Evolutionary conservation across 2,329 filamentous ascomycete species (phyloP).

Genomic region (Calycina herbarum): DNA sequence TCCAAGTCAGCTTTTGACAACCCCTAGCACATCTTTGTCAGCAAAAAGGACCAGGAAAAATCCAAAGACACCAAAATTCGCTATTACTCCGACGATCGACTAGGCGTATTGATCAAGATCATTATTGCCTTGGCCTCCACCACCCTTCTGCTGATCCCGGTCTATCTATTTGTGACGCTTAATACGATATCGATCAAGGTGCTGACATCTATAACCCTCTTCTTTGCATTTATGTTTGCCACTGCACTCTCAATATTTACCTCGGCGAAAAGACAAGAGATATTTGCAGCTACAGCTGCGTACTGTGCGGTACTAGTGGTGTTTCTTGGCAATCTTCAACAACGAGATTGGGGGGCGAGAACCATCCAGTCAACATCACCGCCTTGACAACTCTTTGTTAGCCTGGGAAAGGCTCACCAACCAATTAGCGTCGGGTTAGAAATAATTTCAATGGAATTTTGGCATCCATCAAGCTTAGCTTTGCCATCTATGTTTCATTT

Average conservation of each 20-base stretch:
- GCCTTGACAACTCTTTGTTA: not conserved
- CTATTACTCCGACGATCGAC: conserved; percentile 12
- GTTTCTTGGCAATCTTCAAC: conserved; percentile 25
- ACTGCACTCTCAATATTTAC: conserved; percentile 26
- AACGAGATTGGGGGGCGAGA: conserved; percentile 3
- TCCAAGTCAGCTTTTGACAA: not conserved
- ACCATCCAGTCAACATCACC: not conserved
- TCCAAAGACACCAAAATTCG: conserved; percentile 9
- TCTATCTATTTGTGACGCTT: conserved; percentile 19
- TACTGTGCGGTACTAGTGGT: conserved; percentile 28
- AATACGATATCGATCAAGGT: not conserved
- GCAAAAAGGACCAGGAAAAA: conserved; percentile 9
- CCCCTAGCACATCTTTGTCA: conserved; percentile 13
- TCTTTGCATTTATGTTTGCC: conserved; percentile 24
- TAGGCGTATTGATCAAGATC: conserved; percentile 13
- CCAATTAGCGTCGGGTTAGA: too few relatives aligned
- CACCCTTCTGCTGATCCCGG: conserved; percentile 27
- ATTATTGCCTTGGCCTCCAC: conserved; percentile 27
- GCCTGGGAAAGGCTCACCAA: not conserved
- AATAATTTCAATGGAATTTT: too few relatives aligned
- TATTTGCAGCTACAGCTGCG: conserved; percentile 32
- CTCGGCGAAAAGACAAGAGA: conserved; percentile 31
- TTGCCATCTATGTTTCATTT: too few relatives aligned
- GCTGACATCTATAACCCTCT: conserved; percentile 24
- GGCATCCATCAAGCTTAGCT: too few relatives aligned